A percentile compares a stretch with the other conserved stretches of the same genome.
phyloP scores from a whole-genome alignment of 371 early-diverging fungal genomes.

The Mucor ambiguus region DNA sequence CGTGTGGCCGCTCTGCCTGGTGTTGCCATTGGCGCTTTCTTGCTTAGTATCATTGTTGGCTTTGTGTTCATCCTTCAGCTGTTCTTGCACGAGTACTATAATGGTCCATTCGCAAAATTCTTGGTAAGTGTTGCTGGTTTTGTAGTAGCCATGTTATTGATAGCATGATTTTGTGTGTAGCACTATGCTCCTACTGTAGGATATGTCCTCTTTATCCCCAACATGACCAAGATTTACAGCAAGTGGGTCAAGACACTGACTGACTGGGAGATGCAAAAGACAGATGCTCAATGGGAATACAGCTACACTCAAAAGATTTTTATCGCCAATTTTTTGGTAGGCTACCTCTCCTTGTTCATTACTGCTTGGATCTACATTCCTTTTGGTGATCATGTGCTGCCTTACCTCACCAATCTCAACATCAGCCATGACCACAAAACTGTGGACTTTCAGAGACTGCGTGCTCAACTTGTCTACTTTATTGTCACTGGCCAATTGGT shows the following conservation, averaged over 20 bases:
- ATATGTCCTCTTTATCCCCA: slow-evolving; percentile 77
- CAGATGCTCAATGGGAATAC: slow-evolving; percentile 70
- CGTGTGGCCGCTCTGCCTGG: slow-evolving; percentile 63
- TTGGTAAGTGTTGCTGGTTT: slow-evolving; percentile 29
- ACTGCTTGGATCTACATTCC: slow-evolving; percentile 91
- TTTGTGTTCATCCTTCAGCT: slow-evolving; percentile 77
- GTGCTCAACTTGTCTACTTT: slow-evolving; percentile 74
- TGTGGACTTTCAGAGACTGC: slow-evolving; percentile 65
- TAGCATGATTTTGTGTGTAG: slow-evolving; percentile 25
- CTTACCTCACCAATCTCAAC: slow-evolving; percentile 42
- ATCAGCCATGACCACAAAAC: slow-evolving; percentile 49
- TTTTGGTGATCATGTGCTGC: slow-evolving; percentile 56
- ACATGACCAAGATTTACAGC: slow-evolving; percentile 69
- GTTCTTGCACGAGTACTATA: slow-evolving; percentile 80
- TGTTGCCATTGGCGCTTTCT: slow-evolving; percentile 61
- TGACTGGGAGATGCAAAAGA: slow-evolving; percentile 84
- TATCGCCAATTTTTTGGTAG: slow-evolving; percentile 79
- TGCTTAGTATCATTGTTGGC: slow-evolving; percentile 66
- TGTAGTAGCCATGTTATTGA: background rate
- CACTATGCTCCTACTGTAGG: slow-evolving; percentile 74
- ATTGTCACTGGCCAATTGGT: slow-evolving; percentile 84
- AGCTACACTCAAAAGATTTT: slow-evolving; percentile 83
- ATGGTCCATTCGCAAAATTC: slow-evolving; percentile 66
- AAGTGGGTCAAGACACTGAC: slow-evolving; percentile 65
- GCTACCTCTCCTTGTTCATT: slow-evolving; percentile 81